Conservation (phyloP, 78 protist species). For the Monocercomonoides exilis region DNA sequence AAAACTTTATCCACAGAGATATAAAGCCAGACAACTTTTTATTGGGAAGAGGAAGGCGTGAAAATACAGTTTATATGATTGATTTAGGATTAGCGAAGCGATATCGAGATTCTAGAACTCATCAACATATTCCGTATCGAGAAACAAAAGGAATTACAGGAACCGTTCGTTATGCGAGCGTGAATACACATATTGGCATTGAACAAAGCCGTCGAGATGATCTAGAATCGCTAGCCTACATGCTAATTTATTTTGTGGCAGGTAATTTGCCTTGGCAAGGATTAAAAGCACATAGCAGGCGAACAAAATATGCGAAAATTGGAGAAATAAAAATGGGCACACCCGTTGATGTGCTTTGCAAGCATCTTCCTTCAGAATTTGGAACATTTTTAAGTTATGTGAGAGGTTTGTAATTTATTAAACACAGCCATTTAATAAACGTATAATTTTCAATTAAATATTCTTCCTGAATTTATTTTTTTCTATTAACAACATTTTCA, state of each 20-base stretch:
- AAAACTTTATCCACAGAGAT: conserved; percentile 44
- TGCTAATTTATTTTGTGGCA: conserved; percentile 52
- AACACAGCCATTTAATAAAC: no score
- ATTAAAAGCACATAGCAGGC: conserved; percentile 44
- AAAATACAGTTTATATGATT: neutral
- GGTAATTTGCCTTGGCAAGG: conserved; percentile 79
- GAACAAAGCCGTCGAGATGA: conserved; percentile 80
- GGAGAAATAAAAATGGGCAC: neutral
- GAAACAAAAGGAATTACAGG: conserved; percentile 68
- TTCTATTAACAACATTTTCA: no score
- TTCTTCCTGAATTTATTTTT: no score
- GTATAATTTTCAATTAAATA: no score
- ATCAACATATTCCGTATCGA: conserved; percentile 4
- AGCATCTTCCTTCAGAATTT: conserved; percentile 30
- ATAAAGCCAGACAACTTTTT: conserved; percentile 19
- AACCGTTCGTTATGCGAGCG: conserved; percentile 84
- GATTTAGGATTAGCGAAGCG: conserved; percentile 17
- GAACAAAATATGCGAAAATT: neutral
- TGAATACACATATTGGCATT: conserved; percentile 20
- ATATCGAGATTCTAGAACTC: neutral
- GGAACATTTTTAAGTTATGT: conserved; percentile 11
- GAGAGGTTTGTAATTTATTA: neutral
- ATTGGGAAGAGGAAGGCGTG: conserved; percentile 26
- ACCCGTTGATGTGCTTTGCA: conserved; percentile 5
- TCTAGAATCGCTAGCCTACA: conserved; percentile 72